A percentile compares a stretch with the other conserved stretches of the same genome.
Conservation (phyloP, 2,329 filamentous ascomycete genomes). For the Diaporthe ampelina region DNA sequence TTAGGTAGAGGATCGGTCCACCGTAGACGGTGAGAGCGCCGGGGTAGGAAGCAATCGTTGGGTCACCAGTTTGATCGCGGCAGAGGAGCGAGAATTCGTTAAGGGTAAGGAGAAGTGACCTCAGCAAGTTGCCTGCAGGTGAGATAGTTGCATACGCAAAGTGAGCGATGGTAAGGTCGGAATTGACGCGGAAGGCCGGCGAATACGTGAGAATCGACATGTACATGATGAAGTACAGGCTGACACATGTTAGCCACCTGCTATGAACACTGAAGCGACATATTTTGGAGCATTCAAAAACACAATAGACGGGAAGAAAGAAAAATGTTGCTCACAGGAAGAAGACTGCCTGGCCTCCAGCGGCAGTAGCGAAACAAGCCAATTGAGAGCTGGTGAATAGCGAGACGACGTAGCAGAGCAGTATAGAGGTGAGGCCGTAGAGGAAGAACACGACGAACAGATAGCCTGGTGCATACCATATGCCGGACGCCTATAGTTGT, state of each 20-base stretch:
- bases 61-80: slow-evolving; percentile 58
- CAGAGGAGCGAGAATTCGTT: slow-evolving; percentile 90
- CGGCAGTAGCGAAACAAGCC: slow-evolving; percentile 73
- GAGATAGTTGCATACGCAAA: slow-evolving; percentile 81
- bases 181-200: slow-evolving; percentile 77
- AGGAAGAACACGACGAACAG: slow-evolving; percentile 85
- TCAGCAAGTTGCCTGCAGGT: slow-evolving; percentile 81
- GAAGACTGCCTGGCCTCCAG: slow-evolving; percentile 79
- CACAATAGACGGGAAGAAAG: not conserved
- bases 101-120: slow-evolving; percentile 81
- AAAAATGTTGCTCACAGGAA: slow-evolving; percentile 57
- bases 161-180: slow-evolving; percentile 76
- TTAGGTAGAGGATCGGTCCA: slow-evolving; percentile 86
- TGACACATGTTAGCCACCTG: not conserved
- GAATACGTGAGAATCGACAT: slow-evolving; percentile 81
- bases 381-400: slow-evolving; percentile 64
- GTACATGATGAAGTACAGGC: slow-evolving; percentile 80
- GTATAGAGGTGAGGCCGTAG: slow-evolving; percentile 82
- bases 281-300: not conserved
- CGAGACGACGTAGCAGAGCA: slow-evolving; percentile 86
- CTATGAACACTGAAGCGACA: not conserved
- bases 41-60: slow-evolving; percentile 75
- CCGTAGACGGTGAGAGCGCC: slow-evolving; percentile 82
- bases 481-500: slow-evolving; percentile 57
- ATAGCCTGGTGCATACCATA: slow-evolving; percentile 86